Base-by-base conservation (phyloP, 306 rosid species). In the Quillaja saponaria region DNA sequence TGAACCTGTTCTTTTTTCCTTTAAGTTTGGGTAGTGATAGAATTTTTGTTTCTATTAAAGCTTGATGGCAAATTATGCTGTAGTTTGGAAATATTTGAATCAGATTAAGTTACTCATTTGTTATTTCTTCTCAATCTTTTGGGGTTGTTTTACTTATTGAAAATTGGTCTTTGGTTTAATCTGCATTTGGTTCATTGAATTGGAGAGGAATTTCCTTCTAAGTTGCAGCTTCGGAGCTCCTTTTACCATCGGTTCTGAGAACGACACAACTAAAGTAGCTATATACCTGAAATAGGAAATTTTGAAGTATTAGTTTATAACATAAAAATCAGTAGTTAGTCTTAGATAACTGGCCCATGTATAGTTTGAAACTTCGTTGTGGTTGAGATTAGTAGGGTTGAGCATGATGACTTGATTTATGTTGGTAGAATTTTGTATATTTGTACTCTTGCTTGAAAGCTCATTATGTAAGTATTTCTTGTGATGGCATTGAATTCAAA, bases 361-460 rank as follows among this genome's bases (percentile, higher is more conserved):
- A 5, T 14, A 13, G 48, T 42, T 8, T 13, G 49, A 45, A 45
- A 19, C 48, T 58, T 45, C 53, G 10, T 54, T 34, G 42, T 35
- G 37, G 58, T 42, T 8, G n/a, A 15, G 21, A 37, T 50, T 51
- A 58, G 28, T 3, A 28, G 19, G 56, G 61, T 61, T 28, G 33
- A 13, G 64, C 52, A 4, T 55, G 25, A 34, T 65, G 16, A 38
- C 49, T 51, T 73, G 63, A 42, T 49, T 13, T 57, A 18, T 4
- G 2, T 54, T 34, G 9, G 35, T 13, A 45, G 13, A 11, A 46
- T 11, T 45, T 44, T 38, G 31, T 13, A 61, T 53, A 6, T 34
- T 47, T 58, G 5, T 38, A 15, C 52, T 71, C 45, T 71, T 44
- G 8, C 15, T 14, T 34, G 66, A n/a, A 61, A 77, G 19, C 37